Conservation (phyloP, 148 eudicot genomes). For the Rhododendron henanense region DNA sequence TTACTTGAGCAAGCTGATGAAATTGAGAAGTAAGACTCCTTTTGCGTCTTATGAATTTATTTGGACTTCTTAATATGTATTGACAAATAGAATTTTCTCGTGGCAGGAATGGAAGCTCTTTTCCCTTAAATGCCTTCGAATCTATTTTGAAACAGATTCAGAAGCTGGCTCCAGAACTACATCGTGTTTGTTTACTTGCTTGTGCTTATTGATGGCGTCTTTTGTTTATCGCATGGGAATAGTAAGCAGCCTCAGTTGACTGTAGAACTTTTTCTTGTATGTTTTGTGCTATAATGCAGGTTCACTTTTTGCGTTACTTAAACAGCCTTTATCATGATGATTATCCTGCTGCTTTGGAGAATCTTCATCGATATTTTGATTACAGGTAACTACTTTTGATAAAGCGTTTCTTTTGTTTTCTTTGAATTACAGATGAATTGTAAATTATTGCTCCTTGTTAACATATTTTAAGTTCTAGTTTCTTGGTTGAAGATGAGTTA, state of each 20-base stretch:
- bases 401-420: background rate
- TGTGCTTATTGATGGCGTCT: background rate
- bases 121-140: slow-evolving; percentile 71
- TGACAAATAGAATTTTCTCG: slow-evolving; percentile 13
- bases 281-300: slow-evolving; percentile 38
- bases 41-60: background rate
- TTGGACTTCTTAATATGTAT: background rate
- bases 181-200: slow-evolving; percentile 55
- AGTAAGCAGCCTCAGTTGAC: background rate
- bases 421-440: slow-evolving; percentile 74
- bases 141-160: slow-evolving; percentile 65
- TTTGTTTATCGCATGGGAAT: slow-evolving; percentile 3
- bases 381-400: slow-evolving; percentile 51
- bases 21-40: slow-evolving; percentile 63
- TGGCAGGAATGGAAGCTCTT: slow-evolving; percentile 77
- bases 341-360: slow-evolving; percentile 88
- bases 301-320: slow-evolving; percentile 86
- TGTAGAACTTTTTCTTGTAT: background rate
- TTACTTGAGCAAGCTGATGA: slow-evolving; percentile 74
- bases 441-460: background rate
- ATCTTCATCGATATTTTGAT: slow-evolving; percentile 98
- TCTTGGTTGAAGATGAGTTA: background rate
- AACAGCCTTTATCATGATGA: slow-evolving; percentile 90
- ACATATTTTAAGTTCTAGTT: background rate
- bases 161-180: slow-evolving; percentile 89